Percentiles rank a stretch among this genome's conserved stretches.
Evolutionary conservation across 1,284 basidiomycete species (phyloP).

Genomic region (Athelia psychrophila): DNA sequence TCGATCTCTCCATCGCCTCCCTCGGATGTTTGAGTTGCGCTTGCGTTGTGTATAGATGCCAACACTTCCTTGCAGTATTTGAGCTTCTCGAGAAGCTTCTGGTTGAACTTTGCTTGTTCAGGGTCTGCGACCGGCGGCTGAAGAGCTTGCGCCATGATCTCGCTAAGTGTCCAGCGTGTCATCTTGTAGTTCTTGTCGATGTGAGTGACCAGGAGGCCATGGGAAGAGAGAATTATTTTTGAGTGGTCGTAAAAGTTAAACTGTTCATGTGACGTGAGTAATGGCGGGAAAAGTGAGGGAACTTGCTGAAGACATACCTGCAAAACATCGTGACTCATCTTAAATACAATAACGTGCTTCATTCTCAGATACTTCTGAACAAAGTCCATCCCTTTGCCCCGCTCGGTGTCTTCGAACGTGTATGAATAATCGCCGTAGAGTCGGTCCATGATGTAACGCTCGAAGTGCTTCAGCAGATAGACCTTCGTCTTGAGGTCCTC

Average conservation of each 20-base stretch:
- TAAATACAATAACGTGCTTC: slow-evolving; percentile 97
- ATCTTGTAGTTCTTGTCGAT: slow-evolving; percentile 88
- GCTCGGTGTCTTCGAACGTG: slow-evolving; percentile 68
- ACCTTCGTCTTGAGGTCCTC: slow-evolving; percentile 85
- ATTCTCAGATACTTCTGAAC: slow-evolving; percentile 94
- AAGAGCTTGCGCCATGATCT: slow-evolving; percentile 65
- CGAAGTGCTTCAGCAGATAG: slow-evolving; percentile 90
- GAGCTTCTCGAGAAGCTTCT: slow-evolving; percentile 71
- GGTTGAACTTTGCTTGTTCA: slow-evolving; percentile 57
- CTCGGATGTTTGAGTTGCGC: slow-evolving; percentile 9
- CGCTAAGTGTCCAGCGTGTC: slow-evolving; percentile 71
- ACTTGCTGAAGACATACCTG: slow-evolving; percentile 55
- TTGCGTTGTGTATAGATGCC: slow-evolving; percentile 52
- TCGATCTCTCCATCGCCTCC: neutral
- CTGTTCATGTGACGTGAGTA: slow-evolving; percentile 36
- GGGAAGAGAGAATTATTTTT: slow-evolving; percentile 85
- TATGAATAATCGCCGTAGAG: slow-evolving; percentile 82
- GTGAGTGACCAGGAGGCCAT: slow-evolving; percentile 79
- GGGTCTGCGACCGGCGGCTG: slow-evolving; percentile 38
- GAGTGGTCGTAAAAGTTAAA: slow-evolving; percentile 99
- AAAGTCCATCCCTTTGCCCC: slow-evolving; percentile 87
- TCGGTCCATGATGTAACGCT: slow-evolving; percentile 87
- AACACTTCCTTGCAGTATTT: slow-evolving; percentile 83
- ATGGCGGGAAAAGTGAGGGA: slow-evolving; percentile 1
- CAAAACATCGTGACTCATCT: slow-evolving; percentile 89